Percentiles rank a stretch among this genome's conserved stretches.
These are phyloP conservation scores for Glaciozyma martinii DNA, from an alignment of 768 basidiomycete genomes.

Conservation along the genomic window DNA sequence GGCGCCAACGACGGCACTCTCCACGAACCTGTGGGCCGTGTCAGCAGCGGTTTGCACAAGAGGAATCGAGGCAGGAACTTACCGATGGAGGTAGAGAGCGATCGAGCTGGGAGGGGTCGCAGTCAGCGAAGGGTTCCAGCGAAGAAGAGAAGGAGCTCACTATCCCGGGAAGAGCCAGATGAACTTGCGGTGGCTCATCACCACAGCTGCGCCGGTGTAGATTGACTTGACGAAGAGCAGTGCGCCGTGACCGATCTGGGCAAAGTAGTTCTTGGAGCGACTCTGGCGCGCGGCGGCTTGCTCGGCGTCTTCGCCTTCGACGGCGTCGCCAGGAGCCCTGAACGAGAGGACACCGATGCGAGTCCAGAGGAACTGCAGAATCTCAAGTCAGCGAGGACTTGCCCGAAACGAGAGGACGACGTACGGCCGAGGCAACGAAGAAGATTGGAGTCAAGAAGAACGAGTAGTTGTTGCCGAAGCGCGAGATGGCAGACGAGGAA, in stretches of 20 bases:
- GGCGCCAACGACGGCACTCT: constrained; percentile 34
- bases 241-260: constrained; percentile 1
- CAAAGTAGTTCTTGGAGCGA: constrained; percentile 4
- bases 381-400: background rate
- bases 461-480: constrained; percentile 35
- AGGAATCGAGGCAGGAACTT: background rate
- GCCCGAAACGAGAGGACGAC: background rate
- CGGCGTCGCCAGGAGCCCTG: background rate
- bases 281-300: background rate
- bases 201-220: constrained; percentile 7
- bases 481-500: constrained; percentile 33
- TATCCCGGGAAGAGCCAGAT: constrained; percentile 29
- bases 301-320: background rate
- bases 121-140: background rate
- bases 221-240: constrained; percentile 19
- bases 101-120: constrained; percentile 5
- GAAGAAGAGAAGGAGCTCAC: background rate
- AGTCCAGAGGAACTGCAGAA: background rate
- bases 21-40: constrained; percentile 11
- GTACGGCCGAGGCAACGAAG: constrained; percentile 27
- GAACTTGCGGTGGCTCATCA: constrained; percentile 22
- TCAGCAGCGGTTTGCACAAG: too few relatives aligned
- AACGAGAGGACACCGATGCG: background rate
- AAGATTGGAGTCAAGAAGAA: constrained; percentile 26
- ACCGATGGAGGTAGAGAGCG: constrained; percentile 32